These are phyloP conservation scores for Claviceps sorghi DNA, from an alignment of 2,329 filamentous ascomycete species.

Conservation along the genomic window DNA sequence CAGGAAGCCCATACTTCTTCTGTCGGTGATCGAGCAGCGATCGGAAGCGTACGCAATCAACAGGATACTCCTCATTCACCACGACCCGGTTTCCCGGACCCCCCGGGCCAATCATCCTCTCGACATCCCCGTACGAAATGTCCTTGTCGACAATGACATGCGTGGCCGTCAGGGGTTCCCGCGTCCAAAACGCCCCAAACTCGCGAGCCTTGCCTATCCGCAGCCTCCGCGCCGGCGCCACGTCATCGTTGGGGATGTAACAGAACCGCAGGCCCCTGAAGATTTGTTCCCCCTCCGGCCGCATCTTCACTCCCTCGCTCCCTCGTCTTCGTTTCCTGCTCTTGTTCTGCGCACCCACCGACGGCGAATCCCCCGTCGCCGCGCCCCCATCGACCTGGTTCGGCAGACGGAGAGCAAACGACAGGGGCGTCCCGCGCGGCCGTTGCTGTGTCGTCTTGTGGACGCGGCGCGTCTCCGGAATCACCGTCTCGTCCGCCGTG, in stretches of 20 bases:
- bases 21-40: slow-evolving; percentile 44
- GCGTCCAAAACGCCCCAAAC: slow-evolving; percentile 60
- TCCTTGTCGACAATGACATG: slow-evolving; percentile 67
- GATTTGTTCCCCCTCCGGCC: slow-evolving; percentile 39
- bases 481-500: slow-evolving; percentile 14
- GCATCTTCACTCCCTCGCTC: slow-evolving; percentile 23
- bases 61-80: slow-evolving; percentile 53
- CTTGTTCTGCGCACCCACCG: slow-evolving; percentile 11
- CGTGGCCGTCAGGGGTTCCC: slow-evolving; percentile 45
- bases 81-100: slow-evolving; percentile 27
- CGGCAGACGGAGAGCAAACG: not conserved
- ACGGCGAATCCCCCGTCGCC: slow-evolving; percentile 11
- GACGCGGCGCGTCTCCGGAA: slow-evolving; percentile 16
- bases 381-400: not conserved
- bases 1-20: slow-evolving; percentile 43
- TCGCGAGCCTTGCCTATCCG: slow-evolving; percentile 63
- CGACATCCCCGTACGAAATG: slow-evolving; percentile 49
- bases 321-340: slow-evolving; percentile 31
- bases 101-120: slow-evolving; percentile 23
- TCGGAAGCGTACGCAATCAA: slow-evolving; percentile 50
- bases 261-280: slow-evolving; percentile 51
- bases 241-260: slow-evolving; percentile 71
- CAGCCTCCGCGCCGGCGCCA: slow-evolving; percentile 48
- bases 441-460: slow-evolving; percentile 19
- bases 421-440: slow-evolving; percentile 3